These are phyloP conservation scores for Nemania sp. DNA, from an alignment of 2,329 filamentous ascomycete genomes.

Conservation along the genomic window DNA sequence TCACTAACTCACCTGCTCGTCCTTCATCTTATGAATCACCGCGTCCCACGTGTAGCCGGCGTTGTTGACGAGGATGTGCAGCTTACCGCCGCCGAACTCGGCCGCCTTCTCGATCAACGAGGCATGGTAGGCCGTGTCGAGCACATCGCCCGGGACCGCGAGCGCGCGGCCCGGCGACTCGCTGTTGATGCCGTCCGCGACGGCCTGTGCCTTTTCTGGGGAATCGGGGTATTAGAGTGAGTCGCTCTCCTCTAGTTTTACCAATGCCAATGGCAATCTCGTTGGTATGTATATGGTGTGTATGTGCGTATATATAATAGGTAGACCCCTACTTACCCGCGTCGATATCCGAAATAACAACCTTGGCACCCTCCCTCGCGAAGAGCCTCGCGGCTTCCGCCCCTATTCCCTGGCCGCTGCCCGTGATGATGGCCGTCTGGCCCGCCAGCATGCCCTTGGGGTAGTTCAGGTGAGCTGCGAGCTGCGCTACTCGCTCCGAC, in stretches of 20 bases:
- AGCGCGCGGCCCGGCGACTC: slow-evolving; percentile 67
- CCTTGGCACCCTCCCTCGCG: slow-evolving; percentile 85
- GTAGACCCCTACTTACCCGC: slow-evolving; percentile 57
- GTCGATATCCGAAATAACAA: slow-evolving; percentile 84
- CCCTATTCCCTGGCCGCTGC: slow-evolving; percentile 84
- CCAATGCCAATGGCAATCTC: too few species aligned
- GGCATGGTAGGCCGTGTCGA: slow-evolving; percentile 71
- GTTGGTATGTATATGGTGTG: too few species aligned
- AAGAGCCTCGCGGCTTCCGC: slow-evolving; percentile 82
- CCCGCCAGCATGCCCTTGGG: slow-evolving; percentile 77
- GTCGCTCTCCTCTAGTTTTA: too few species aligned
- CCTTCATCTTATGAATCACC: slow-evolving; percentile 88
- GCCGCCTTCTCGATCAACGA: slow-evolving; percentile 75
- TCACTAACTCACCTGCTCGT: too few species aligned
- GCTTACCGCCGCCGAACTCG: slow-evolving; percentile 82
- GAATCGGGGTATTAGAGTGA: too few species aligned
- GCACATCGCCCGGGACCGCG: slow-evolving; percentile 76
- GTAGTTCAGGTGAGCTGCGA: slow-evolving; percentile 80
- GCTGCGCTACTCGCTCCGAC: slow-evolving; percentile 68
- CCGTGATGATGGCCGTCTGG: slow-evolving; percentile 87
- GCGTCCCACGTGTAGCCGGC: slow-evolving; percentile 93
- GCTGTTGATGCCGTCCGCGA: slow-evolving; percentile 75
- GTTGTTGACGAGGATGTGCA: slow-evolving; percentile 91
- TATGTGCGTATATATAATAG: too few species aligned
- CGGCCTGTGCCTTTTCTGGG: slow-evolving; percentile 69